Conservation (phyloP, 805 yeast genomes). For the Saccharomyces mikatae region DNA sequence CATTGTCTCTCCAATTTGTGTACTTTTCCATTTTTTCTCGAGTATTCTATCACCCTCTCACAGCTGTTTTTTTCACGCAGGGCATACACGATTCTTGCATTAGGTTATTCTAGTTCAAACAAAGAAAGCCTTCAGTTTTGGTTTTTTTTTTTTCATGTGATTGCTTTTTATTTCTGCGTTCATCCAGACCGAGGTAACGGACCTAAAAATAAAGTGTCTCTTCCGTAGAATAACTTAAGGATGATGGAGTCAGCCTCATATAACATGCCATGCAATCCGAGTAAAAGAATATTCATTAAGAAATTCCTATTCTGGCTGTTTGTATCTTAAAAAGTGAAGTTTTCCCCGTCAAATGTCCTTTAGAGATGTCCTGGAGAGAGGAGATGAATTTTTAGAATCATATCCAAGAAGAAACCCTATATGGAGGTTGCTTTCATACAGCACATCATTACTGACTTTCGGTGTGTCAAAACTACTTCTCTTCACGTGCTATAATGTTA, state of each 20-base stretch:
- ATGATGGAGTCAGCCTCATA: not conserved
- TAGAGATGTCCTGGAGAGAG: constrained; percentile 59
- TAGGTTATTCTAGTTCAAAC: not conserved
- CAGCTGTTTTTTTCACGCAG: not conserved
- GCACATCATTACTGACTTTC: constrained; percentile 61
- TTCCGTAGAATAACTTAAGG: not conserved
- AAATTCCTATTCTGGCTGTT: not conserved
- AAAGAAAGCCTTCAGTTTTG: not conserved
- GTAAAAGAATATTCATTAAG: not conserved
- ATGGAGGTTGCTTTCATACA: constrained; percentile 65
- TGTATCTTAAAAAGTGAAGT: not conserved
- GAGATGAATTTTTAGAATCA: constrained; percentile 58
- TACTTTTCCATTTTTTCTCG: constrained; percentile 60
- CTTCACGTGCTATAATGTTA: constrained; percentile 54
- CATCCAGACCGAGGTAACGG: not conserved
- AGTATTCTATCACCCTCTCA: not conserved
- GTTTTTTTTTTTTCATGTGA: not conserved
- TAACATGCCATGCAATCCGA: not conserved
- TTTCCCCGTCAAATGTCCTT: constrained; percentile 46
- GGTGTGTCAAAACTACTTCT: constrained; percentile 55
- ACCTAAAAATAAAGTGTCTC: not conserved
- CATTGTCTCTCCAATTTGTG: constrained; percentile 78
- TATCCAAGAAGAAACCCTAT: constrained; percentile 50
- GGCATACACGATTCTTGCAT: not conserved
- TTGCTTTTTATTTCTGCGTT: not conserved